Base-by-base conservation (phyloP, 1,284 basidiomycete genomes). In the Golubevia pallescens region DNA sequence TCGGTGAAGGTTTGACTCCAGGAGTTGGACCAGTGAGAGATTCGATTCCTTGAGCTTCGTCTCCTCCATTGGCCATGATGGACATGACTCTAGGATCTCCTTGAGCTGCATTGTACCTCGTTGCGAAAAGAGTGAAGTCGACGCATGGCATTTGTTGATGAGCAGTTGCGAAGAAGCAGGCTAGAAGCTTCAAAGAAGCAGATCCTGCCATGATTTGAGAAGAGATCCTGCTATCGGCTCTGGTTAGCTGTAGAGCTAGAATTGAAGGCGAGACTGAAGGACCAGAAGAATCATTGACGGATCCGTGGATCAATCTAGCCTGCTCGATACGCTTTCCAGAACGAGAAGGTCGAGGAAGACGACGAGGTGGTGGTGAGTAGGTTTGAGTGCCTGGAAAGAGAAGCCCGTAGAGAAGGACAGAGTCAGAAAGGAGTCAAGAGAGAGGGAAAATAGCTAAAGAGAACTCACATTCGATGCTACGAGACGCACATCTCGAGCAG, bases 321-420 rank as follows among this genome's bases (percentile, higher is more conserved):
- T 82, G 74, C 63, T 84, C 81, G 60, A 84, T 84, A 14, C 81
- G 72, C 62, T 80, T 81, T 5, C 81, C 81, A 1, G 81, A 79
- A 6, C 81, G 74, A 57, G 75, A 75, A 3, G 81, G 81, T 24
- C 81, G 73, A 0, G 79, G 80, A 52, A 74, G 75, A n/a, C 75
- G 63, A 16, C 74, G 73, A 2, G 77, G 74, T n/a, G 78, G 74
- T 2, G 79, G 70, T 0, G 71, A 66, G 58, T 73, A 62, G 32
- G 70, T 81, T 64, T 81, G 77, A 60, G 69, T 72, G 62, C 80
- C 34, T 38, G 34, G 3, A 38, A 10, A 38, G 10, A 10, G 34
- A 38, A 38, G n/a, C n/a, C n/a, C n/a, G n/a, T n/a, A n/a, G n/a
- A 38, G 34, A 38, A 38, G 34, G 34, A 38, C 5, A 4, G 34